Evolutionary conservation across 2,329 filamentous ascomycete species (phyloP).

Genomic region (Sporothrix euskadiensis): DNA sequence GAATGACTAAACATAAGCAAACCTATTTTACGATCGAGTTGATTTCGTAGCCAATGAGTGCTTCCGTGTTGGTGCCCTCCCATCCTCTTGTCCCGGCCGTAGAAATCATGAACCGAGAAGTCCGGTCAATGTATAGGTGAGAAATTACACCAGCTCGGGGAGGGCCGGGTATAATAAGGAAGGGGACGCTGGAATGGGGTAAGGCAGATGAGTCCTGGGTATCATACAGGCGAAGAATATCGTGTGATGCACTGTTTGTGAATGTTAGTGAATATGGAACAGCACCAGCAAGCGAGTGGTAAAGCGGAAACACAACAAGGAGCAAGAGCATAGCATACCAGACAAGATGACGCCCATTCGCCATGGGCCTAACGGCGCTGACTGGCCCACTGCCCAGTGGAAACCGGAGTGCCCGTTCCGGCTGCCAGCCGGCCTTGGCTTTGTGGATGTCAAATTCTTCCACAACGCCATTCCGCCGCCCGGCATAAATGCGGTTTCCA

Average conservation of each 20-base stretch:
- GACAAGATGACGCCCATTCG: constrained; percentile 86
- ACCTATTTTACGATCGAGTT: constrained; percentile 35
- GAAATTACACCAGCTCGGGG: constrained; percentile 82
- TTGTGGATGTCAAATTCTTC: constrained; percentile 92
- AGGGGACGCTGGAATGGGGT: constrained; percentile 81
- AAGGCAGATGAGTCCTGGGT: constrained; percentile 64
- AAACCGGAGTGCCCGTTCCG: constrained; percentile 80
- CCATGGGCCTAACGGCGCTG: constrained; percentile 85
- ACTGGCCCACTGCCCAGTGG: constrained; percentile 87
- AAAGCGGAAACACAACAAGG: background rate
- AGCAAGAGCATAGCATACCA: constrained; percentile 49
- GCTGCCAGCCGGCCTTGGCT: constrained; percentile 63
- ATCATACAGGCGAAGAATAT: constrained; percentile 92
- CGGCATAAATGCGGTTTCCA: constrained; percentile 92
- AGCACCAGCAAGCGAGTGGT: constrained; percentile 11
- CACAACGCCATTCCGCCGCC: constrained; percentile 85
- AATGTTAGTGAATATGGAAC: background rate
- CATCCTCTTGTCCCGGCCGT: constrained; percentile 90
- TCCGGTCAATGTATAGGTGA: constrained; percentile 81
- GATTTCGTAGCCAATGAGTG: constrained; percentile 93
- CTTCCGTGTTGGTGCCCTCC: constrained; percentile 89
- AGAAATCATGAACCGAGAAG: constrained; percentile 86
- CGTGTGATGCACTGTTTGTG: constrained; percentile 73
- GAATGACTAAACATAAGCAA: background rate
- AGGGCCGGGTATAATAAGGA: constrained; percentile 91